Conservation (phyloP, 805 yeast genomes). For the Wickerhamiella galacta region DNA sequence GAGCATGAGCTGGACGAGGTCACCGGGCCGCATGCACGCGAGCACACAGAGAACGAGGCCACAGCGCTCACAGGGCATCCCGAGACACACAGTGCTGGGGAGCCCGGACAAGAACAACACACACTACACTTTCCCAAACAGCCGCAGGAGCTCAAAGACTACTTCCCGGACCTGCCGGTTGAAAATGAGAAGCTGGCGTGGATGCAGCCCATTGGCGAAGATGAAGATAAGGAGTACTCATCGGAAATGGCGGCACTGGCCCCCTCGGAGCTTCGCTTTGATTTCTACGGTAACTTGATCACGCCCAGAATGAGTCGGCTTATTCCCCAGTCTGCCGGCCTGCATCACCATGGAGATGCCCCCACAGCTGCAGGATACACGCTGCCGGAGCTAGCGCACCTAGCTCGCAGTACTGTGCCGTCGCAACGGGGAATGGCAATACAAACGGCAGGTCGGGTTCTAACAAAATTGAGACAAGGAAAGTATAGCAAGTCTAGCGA, state of each 20-base stretch:
- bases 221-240: conserved; percentile 25
- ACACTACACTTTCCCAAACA: conserved; percentile 34
- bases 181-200: conserved; percentile 74
- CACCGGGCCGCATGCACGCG: conserved; percentile 16
- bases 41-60: too few relatives aligned
- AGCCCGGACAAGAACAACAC: too few relatives aligned
- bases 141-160: conserved; percentile 61
- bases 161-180: conserved; percentile 75
- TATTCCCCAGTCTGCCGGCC: conserved; percentile 44
- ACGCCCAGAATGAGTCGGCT: conserved; percentile 34
- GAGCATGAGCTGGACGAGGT: too few relatives aligned
- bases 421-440: conserved; percentile 80
- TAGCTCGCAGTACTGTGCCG: conserved; percentile 60
- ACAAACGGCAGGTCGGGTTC: conserved; percentile 70
- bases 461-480: conserved; percentile 56
- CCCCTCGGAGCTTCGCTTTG: conserved; percentile 61
- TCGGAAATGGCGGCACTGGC: conserved; percentile 32
- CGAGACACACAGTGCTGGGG: too few relatives aligned
- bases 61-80: conserved; percentile 23
- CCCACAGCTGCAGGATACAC: conserved; percentile 92
- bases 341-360: conserved; percentile 82
- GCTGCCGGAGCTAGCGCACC: conserved; percentile 59
- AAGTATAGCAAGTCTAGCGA: conserved; percentile 26
- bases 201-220: conserved; percentile 55
- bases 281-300: conserved; percentile 66